Base-by-base conservation (phyloP, 1,284 basidiomycete genomes). In the Cystobasidiaceae sp. region DNA sequence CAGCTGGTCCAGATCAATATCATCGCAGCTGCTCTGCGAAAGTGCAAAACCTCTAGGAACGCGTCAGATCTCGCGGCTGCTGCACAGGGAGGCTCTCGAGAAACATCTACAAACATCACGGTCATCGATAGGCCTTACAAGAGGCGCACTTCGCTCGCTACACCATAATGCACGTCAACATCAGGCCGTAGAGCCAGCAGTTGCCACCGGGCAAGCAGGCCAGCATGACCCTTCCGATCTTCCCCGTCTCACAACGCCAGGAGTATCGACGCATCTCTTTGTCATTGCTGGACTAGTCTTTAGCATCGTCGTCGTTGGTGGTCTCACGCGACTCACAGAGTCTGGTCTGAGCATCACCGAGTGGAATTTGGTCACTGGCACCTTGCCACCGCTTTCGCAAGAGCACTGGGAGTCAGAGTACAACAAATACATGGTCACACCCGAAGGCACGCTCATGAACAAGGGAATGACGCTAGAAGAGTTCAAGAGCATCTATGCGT, bases 341-440 rank as follows among this genome's bases (percentile, higher is more conserved):
- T 96, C 92, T 25, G 96, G 96, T 4, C 81, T 99, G 68, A 93
- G 90, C 71, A 99, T 99, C 76, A 94, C 91, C 32, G 96, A 99
- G 81, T 99, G 96, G 96, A 85, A 86, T 67, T 92, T 94, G 5
- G 86, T 98, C 69, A 88, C 90, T 49, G 96, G 96, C 23, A 81
- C 93, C 61, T 76, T 92, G 17, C 91, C 93, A 17, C 96, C 96
- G 2, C 78, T 90, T 34, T 84, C 84, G 1, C 78, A 82, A 17
- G 83, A 80, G 1, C 85, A 91, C 67, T 99, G 96, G 96, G 81
- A 86, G 67, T 81, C 79, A 33, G 96, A 98, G 75, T 98, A 97
- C 78, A 85, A 87, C 48, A 98, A 97, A 79, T 99, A 99, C 81
- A 90, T 88, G 77, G 82, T 83, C 21, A 97, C 94, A 2, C 96